A percentile compares a stretch with the other conserved stretches of the same genome.
Conservation (phyloP, 352 stramenopile species). For the Phytophthora meadii region DNA sequence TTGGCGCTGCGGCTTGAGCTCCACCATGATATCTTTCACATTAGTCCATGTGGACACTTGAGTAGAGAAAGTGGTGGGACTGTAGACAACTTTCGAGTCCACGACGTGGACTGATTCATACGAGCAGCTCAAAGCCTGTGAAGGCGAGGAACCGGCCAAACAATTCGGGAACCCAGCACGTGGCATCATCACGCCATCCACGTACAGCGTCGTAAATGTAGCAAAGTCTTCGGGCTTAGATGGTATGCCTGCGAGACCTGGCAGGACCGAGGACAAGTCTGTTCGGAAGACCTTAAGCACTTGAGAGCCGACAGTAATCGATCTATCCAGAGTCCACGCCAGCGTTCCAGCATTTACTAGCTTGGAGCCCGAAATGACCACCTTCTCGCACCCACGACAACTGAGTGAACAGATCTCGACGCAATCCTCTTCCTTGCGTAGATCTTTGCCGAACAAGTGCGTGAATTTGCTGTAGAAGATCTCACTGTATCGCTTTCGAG, state of each 20-base stretch:
- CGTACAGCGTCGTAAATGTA: conserved; percentile 58
- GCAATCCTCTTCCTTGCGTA: conserved; percentile 76
- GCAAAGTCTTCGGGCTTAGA: conserved; percentile 38
- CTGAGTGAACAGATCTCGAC: conserved; percentile 65
- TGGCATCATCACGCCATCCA: conserved; percentile 53
- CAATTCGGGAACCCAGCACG: conserved; percentile 71
- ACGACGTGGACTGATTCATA: conserved; percentile 34
- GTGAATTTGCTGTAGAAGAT: conserved; percentile 56
- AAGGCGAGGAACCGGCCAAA: conserved; percentile 22
- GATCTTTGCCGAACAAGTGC: conserved; percentile 76
- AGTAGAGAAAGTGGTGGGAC: conserved; percentile 49
- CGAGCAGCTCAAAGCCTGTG: conserved; percentile 46
- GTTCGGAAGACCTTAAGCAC: conserved; percentile 49
- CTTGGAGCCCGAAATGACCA: conserved; percentile 59
- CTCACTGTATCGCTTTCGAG: conserved; percentile 51
- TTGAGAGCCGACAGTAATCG: conserved; percentile 29
- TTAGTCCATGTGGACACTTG: conserved; percentile 51
- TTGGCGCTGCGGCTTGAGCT: conserved; percentile 40
- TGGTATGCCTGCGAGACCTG: conserved; percentile 25
- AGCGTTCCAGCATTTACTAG: conserved; percentile 39
- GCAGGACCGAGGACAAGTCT: conserved; percentile 58
- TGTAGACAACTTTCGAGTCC: conserved; percentile 37
- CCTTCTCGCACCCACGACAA: conserved; percentile 71
- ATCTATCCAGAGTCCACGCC: conserved; percentile 55
- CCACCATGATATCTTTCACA: conserved; percentile 26